These are phyloP conservation scores for Ampelocalamus luodianensis DNA, from an alignment of 176 grass and related monocot species.

Conservation along the genomic window DNA sequence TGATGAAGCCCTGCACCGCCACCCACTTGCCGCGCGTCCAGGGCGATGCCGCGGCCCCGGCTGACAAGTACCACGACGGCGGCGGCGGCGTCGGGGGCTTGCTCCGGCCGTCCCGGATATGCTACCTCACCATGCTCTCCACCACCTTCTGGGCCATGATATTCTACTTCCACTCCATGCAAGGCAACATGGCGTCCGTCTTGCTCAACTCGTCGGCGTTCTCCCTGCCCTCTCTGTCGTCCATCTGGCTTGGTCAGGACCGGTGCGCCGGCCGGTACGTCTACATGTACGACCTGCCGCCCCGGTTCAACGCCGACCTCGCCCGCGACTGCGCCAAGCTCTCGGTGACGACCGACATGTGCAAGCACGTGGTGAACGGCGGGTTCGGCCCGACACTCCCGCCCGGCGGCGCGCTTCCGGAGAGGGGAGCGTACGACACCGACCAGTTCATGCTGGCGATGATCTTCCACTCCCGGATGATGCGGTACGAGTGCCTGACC, in stretches of 20 bases:
- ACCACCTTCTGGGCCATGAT: constrained; percentile 30
- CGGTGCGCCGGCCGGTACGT: constrained; percentile 49
- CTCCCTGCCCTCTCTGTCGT: constrained; percentile 2
- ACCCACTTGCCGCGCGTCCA: background rate
- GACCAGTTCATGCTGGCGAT: constrained; percentile 83
- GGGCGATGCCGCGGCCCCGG: background rate
- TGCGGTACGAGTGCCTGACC: constrained; percentile 69
- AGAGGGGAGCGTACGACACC: constrained; percentile 55
- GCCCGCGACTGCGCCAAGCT: constrained; percentile 38
- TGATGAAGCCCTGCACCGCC: background rate
- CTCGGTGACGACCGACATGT: constrained; percentile 43
- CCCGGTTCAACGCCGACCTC: constrained; percentile 62
- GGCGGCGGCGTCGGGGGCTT: background rate
- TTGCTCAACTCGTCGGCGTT: constrained; percentile 27
- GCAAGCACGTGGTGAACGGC: constrained; percentile 48
- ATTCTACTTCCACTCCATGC: background rate
- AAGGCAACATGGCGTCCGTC: background rate
- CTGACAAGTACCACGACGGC: background rate
- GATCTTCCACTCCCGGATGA: constrained; percentile 72
- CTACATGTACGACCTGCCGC: constrained; percentile 65
- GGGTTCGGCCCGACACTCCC: constrained; percentile 45
- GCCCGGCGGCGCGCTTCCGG: background rate
- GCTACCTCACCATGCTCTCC: constrained; percentile 16
- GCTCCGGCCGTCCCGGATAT: constrained; percentile 37
- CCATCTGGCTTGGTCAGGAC: background rate